Evolutionary conservation across 495 filamentous ascomycete species (phyloP).

Genomic region (Neurospora sp.): DNA sequence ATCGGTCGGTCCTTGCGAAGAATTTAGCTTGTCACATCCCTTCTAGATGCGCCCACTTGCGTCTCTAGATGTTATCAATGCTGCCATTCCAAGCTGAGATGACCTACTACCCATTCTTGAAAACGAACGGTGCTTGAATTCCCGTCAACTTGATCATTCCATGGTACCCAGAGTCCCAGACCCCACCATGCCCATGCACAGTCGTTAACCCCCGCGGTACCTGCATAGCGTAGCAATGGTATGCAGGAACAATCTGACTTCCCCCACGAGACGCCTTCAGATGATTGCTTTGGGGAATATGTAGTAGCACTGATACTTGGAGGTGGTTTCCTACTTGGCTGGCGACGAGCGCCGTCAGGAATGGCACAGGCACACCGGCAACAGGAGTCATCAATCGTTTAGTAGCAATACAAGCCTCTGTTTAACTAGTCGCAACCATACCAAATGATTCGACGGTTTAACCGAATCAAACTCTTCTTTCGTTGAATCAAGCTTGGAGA

Average conservation of each 20-base stretch:
- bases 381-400: neutral
- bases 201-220: neutral
- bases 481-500: neutral
- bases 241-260: neutral
- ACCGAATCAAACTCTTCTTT: neutral
- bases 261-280: neutral
- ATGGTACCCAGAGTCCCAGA: neutral
- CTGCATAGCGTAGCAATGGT: neutral
- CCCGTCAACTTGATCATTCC: neutral
- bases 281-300: neutral
- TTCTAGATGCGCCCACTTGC: neutral
- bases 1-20: neutral
- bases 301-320: neutral
- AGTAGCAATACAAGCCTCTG: neutral
- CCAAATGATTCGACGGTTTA: neutral
- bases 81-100: neutral
- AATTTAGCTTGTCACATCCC: neutral
- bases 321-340: neutral
- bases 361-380: neutral
- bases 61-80: neutral
- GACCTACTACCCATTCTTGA: neutral
- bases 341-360: neutral
- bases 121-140: neutral
- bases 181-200: neutral
- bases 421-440: neutral